Evolutionary conservation across 345 rosid genomes (phyloP).

Genomic region (Alliaria petiolata): DNA sequence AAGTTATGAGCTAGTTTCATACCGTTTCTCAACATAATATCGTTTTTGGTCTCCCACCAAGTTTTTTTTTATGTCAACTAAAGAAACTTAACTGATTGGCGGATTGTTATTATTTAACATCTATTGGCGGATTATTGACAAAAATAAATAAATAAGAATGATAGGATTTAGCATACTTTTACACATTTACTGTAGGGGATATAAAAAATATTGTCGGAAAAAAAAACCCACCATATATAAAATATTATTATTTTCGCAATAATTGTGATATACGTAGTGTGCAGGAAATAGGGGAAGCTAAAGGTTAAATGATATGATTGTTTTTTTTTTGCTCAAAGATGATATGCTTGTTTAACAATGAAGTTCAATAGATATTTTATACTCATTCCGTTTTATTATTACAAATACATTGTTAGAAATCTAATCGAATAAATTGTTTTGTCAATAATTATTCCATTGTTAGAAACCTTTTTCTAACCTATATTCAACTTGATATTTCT

Average conservation of each 20-base stretch:
- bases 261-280: not conserved
- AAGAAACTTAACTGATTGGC: not conserved
- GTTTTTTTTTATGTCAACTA: not conserved
- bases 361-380: not conserved
- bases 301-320: not conserved
- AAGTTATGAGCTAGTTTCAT: no score
- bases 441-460: not conserved
- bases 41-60: no score
- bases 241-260: not conserved
- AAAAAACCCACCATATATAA: not conserved
- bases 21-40: not conserved
- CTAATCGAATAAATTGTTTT: not conserved
- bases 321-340: not conserved
- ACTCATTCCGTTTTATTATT: not conserved
- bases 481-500: not conserved
- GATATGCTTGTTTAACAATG: not conserved
- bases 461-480: not conserved
- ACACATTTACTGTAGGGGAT: not conserved
- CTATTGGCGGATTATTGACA: not conserved
- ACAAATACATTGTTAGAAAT: not conserved
- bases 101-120: no score
- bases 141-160: not conserved
- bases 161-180: not conserved
- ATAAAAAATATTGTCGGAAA: no score
- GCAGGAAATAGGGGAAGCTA: not conserved